Conservation (phyloP, 495 filamentous ascomycete species). For the Xylaria grammica region DNA sequence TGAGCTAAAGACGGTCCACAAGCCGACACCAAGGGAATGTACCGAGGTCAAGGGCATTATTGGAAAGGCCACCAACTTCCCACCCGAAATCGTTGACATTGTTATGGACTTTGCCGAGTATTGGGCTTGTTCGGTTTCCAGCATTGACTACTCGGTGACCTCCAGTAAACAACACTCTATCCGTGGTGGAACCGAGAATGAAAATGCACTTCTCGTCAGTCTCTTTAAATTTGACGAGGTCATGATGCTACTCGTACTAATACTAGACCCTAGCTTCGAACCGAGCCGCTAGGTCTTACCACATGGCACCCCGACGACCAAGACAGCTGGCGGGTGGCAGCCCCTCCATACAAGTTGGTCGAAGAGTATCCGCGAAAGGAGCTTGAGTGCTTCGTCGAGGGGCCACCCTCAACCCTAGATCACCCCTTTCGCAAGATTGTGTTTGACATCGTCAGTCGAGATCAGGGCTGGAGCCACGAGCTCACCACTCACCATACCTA, state of each 20-base stretch:
- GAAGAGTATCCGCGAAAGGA: conserved; percentile 38
- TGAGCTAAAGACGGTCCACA: conserved; percentile 22
- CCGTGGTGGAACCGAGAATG: conserved; percentile 22
- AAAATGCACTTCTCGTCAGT: conserved; percentile 49
- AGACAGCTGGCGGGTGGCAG: conserved; percentile 22
- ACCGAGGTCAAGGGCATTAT: conserved; percentile 52
- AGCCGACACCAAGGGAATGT: conserved; percentile 50
- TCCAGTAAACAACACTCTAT: conserved; percentile 19
- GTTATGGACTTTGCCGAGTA: conserved; percentile 75
- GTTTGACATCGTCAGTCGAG: conserved; percentile 66
- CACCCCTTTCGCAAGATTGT: conserved; percentile 62
- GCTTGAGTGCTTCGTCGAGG: conserved; percentile 39
- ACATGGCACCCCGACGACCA: conserved; percentile 31
- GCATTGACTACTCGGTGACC: conserved; percentile 26
- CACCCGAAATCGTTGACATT: conserved; percentile 67
- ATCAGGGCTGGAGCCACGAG: conserved; percentile 67
- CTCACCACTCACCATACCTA: conserved; percentile 52
- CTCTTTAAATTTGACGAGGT: not conserved
- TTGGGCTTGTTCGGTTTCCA: conserved; percentile 61
- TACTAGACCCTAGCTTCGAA: conserved; percentile 42
- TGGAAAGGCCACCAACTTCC: conserved; percentile 48
- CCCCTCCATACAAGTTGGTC: conserved; percentile 27
- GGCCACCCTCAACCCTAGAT: conserved; percentile 37
- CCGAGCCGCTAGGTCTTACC: conserved; percentile 46
- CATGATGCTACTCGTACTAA: conserved; percentile 3